Evolutionary conservation across 1,284 basidiomycete species (phyloP).

Genomic region (Naganishia cerealis): DNA sequence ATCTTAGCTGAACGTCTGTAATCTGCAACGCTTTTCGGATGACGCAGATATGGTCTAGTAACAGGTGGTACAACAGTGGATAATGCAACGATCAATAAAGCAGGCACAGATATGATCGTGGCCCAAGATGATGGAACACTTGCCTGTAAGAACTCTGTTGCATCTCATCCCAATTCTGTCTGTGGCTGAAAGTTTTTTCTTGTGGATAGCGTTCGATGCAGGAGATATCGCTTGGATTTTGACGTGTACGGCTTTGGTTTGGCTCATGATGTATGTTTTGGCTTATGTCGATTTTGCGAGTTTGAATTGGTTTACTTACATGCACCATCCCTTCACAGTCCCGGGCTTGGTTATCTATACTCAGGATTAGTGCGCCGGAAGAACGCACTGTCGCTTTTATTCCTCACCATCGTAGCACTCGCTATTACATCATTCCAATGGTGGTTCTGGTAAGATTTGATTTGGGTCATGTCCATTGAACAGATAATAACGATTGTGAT

Average conservation of each 20-base stretch:
- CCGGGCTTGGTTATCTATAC: conserved; percentile 74
- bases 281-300: background rate
- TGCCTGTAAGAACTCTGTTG: conserved; percentile 27
- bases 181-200: background rate
- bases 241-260: conserved; percentile 74
- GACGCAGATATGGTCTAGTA: conserved; percentile 26
- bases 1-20: background rate
- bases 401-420: conserved; percentile 65
- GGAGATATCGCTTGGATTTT: conserved; percentile 84
- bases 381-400: conserved; percentile 58
- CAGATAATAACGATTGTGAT: background rate
- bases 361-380: conserved; percentile 76
- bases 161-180: background rate
- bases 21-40: background rate
- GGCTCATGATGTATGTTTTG: conserved; percentile 52
- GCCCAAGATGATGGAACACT: conserved; percentile 30
- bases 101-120: conserved; percentile 35
- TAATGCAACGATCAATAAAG: conserved; percentile 25
- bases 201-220: conserved; percentile 61
- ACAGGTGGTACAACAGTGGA: background rate
- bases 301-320: background rate
- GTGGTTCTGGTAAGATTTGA: conserved; percentile 67
- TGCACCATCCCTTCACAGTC: conserved; percentile 24
- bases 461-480: background rate
- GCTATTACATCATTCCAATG: conserved; percentile 77